Evolutionary conservation across 2,329 filamentous ascomycete species (phyloP).

Genomic region (Tolypocladium ovalisporum): DNA sequence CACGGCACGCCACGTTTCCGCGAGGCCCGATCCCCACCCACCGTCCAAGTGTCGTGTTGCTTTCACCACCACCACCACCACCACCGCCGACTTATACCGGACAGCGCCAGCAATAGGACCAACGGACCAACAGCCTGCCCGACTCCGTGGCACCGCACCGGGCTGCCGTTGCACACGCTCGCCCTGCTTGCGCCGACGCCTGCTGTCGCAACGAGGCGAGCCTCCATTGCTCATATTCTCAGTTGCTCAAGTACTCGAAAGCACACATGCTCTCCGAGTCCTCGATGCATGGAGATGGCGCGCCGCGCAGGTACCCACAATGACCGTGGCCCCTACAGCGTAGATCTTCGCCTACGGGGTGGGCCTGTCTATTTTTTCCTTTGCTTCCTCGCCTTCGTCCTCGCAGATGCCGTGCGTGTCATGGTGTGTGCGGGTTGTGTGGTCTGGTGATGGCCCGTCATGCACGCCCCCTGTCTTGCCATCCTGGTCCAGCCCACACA

Average conservation of each 20-base stretch:
- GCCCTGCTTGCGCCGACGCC: too few species aligned
- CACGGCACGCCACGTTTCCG: not conserved
- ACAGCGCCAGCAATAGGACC: not conserved
- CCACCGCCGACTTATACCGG: not conserved
- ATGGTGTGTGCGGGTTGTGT: not conserved
- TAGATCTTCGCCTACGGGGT: not conserved
- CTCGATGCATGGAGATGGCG: not conserved
- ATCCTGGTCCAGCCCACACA: not conserved
- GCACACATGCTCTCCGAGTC: too few species aligned
- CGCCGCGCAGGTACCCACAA: not conserved
- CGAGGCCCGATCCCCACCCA: not conserved
- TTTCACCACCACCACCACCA: too few species aligned
- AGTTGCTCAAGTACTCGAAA: too few species aligned
- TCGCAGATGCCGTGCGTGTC: not conserved
- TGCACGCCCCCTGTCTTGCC: not conserved
- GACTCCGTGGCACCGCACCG: not conserved
- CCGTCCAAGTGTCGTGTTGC: not conserved
- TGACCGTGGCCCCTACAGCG: not conserved
- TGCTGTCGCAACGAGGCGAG: not conserved
- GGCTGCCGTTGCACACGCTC: not conserved
- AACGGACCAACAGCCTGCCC: not conserved
- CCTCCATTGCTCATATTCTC: too few species aligned
- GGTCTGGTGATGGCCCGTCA: not conserved
- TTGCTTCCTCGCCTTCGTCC: not conserved
- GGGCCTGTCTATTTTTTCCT: not conserved